Base-by-base conservation (phyloP, 202 grass and related monocot species). In the Zoysia matrella region DNA sequence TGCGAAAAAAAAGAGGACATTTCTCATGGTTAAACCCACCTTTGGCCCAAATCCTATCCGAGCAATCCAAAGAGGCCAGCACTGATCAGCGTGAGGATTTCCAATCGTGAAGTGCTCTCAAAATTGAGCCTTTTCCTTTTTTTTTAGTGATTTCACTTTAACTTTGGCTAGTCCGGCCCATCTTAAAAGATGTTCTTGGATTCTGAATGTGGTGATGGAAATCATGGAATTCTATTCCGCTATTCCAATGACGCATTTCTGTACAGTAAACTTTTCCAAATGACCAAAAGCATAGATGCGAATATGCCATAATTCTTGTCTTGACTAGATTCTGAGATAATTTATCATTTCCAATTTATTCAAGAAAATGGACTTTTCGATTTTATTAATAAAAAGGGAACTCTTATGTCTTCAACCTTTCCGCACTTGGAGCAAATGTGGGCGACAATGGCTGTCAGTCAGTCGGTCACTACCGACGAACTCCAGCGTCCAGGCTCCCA, bases 381-480 rank as follows among this genome's bases (percentile, higher is more conserved):
- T 56, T 8, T 54, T 16, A 0, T 18, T 7, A 18, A 58, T 5
- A 55, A 14, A 58, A 18, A 18, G 14, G 52, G 46, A 54, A 42
- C 36, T 43, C 15, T 55, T 70, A 5, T n/a, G 10, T 1, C 7
- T 43, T 60, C 1, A 3, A 39, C 36, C 39, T 3, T 4, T 48
- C 46, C 53, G 46, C 84, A 56, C 16, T 40, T 76, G 40, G 77
- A 16, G 81, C 63, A 47, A 86, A 76, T 52, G 80, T 65, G 83
- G 67, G 67, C 72, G 72, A 87, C 78, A 87, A 72, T 85, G 67
- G 83, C 58, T 53, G 67, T 79, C 74, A 44, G 43, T 69, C 73
- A 18, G 75, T 82, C 80, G 78, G 62, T 4, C 71, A 16, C 52
- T 14, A 75, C 56, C 73, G 11, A 46, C n/a, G 30, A 36, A 36